phyloP scores from a whole-genome alignment of 768 basidiomycete species.

The Mycena amicta region DNA sequence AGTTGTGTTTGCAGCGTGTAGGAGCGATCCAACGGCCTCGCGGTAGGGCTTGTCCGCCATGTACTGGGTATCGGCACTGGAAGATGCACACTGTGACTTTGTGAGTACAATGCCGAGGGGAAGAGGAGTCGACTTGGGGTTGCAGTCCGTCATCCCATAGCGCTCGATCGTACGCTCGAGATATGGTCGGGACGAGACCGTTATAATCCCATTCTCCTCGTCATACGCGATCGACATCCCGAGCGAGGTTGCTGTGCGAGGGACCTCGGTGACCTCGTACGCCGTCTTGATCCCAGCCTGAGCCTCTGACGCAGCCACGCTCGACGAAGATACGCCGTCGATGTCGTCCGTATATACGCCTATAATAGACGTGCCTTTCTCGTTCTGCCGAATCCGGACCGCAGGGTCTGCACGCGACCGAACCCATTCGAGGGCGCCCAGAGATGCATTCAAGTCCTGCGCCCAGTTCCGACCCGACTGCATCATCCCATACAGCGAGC shows the following conservation, averaged over 20 bases:
- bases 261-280: slow-evolving; percentile 24
- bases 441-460: slow-evolving; percentile 4
- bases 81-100: slow-evolving; percentile 6
- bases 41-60: slow-evolving; percentile 32
- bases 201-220: slow-evolving; percentile 20
- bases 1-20: slow-evolving; percentile 28
- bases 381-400: slow-evolving; percentile 4
- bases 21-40: slow-evolving; percentile 26
- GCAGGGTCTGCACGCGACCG: slow-evolving; percentile 16
- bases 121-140: slow-evolving; percentile 32
- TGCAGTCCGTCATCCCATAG: slow-evolving; percentile 25
- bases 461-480: slow-evolving; percentile 20
- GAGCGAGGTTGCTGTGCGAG: slow-evolving; percentile 26
- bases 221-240: slow-evolving; percentile 16
- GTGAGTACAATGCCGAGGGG: slow-evolving; percentile 23
- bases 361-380: slow-evolving; percentile 6
- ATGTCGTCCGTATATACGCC: slow-evolving; percentile 14
- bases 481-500: slow-evolving; percentile 16
- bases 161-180: slow-evolving; percentile 21
- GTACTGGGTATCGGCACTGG: slow-evolving; percentile 11
- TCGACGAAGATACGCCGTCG: slow-evolving; percentile 5
- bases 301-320: slow-evolving; percentile 6
- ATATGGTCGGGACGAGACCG: slow-evolving; percentile 21
- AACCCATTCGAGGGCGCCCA: slow-evolving; percentile 5
- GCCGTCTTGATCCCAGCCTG: slow-evolving; percentile 11